phyloP scores from a whole-genome alignment of 1,284 basidiomycete genomes.

The Inonotus obliquus region DNA sequence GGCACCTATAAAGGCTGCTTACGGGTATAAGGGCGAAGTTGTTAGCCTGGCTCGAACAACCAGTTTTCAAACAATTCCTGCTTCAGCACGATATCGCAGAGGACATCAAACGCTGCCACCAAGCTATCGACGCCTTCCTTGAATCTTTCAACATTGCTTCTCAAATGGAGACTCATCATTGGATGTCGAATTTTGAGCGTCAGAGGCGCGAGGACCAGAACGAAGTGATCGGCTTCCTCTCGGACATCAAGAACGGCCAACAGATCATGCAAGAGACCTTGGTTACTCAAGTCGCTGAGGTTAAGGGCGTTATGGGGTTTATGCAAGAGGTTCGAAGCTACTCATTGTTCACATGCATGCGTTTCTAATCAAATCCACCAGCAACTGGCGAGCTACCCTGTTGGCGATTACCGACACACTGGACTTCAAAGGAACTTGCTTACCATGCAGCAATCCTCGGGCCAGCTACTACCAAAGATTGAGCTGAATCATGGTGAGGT shows the following conservation, averaged over 20 bases:
- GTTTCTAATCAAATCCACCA: conserved; percentile 17
- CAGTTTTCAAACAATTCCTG: conserved; percentile 36
- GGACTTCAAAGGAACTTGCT: conserved; percentile 47
- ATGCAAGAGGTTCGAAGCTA: conserved; percentile 38
- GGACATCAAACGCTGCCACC: conserved; percentile 39
- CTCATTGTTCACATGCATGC: neutral
- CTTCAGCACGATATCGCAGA: conserved; percentile 39
- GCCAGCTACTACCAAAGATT: conserved; percentile 42
- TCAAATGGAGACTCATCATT: conserved; percentile 39
- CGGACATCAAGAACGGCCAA: conserved; percentile 39
- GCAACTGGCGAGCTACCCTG: conserved; percentile 33
- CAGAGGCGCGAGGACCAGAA: conserved; percentile 37
- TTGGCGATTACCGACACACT: conserved; percentile 33
- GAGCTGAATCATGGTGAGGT: conserved; percentile 49
- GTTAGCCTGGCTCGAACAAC: conserved; percentile 36
- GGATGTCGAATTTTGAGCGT: conserved; percentile 39
- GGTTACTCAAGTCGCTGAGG: conserved; percentile 26
- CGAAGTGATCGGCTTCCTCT: conserved; percentile 38
- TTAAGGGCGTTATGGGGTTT: conserved; percentile 40
- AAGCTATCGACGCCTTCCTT: conserved; percentile 37
- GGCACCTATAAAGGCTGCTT: conserved; percentile 31
- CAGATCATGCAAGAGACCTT: conserved; percentile 31
- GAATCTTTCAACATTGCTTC: conserved; percentile 42
- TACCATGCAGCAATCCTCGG: conserved; percentile 38
- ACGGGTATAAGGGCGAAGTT: conserved; percentile 33